Evolutionary conservation across 345 rosid genomes (phyloP).

Genomic region (Passiflora organensis): DNA sequence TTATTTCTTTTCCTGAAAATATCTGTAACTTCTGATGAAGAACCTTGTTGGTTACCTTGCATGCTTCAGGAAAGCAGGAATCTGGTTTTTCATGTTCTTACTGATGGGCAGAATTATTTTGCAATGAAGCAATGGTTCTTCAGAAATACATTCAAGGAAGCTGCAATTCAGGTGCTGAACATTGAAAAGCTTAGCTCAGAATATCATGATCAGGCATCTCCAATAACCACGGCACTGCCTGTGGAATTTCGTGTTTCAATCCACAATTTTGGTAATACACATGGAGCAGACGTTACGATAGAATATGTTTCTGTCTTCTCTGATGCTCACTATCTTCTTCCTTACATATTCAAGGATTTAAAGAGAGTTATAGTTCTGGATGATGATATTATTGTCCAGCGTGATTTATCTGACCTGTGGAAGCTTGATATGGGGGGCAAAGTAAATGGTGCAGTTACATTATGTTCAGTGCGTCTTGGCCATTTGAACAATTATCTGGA

Average conservation of each 20-base stretch:
- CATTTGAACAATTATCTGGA: constrained; percentile 52
- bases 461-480: constrained; percentile 64
- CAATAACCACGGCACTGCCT: constrained; percentile 48
- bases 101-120: constrained; percentile 28
- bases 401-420: constrained; percentile 75
- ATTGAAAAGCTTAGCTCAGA: constrained; percentile 31
- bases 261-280: constrained; percentile 27
- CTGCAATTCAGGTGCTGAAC: constrained; percentile 23
- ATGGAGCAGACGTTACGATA: constrained; percentile 40
- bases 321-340: constrained; percentile 71
- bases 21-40: constrained; percentile 11
- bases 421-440: constrained; percentile 69
- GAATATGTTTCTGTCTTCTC: constrained; percentile 76
- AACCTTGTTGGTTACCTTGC: constrained; percentile 22
- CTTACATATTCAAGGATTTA: constrained; percentile 60
- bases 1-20: constrained; percentile 4
- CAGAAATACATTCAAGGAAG: constrained; percentile 17
- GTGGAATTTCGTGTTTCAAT: constrained; percentile 81
- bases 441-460: constrained; percentile 68
- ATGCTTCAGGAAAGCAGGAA: constrained; percentile 72
- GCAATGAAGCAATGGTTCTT: constrained; percentile 29
- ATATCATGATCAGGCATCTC: constrained; percentile 36
- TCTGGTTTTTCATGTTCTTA: constrained; percentile 32
- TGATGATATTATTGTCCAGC: constrained; percentile 87
- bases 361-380: constrained; percentile 70